phyloP scores from a whole-genome alignment of 164 flowering plant genomes.

The Vitis vinifera region ASM3070453v1 NC_081812.1:20127001-20127500 shows the following conservation, averaged over 20 bases:
- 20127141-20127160: too few relatives aligned
- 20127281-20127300: too few relatives aligned
- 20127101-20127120: not conserved
- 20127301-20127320: not conserved
- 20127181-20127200: not conserved
- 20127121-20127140: not conserved
- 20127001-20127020: not conserved
- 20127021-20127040: not conserved
- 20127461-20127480: slow-evolving; percentile 38
- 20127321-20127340: not conserved
- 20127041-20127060: not conserved
- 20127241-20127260: not conserved
- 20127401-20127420: not conserved
- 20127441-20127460: slow-evolving; percentile 1
- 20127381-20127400: not conserved
- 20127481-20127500: slow-evolving; percentile 34
- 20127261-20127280: too few relatives aligned
- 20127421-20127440: not conserved
- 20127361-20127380: too few relatives aligned
- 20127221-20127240: not conserved
- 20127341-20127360: not conserved
- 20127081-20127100: not conserved
- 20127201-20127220: not conserved
- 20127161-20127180: too few relatives aligned
- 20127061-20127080: not conserved